Base-by-base conservation (phyloP, 2,329 filamentous ascomycete species). In the Chrysoporthe deuterocubensis region DNA sequence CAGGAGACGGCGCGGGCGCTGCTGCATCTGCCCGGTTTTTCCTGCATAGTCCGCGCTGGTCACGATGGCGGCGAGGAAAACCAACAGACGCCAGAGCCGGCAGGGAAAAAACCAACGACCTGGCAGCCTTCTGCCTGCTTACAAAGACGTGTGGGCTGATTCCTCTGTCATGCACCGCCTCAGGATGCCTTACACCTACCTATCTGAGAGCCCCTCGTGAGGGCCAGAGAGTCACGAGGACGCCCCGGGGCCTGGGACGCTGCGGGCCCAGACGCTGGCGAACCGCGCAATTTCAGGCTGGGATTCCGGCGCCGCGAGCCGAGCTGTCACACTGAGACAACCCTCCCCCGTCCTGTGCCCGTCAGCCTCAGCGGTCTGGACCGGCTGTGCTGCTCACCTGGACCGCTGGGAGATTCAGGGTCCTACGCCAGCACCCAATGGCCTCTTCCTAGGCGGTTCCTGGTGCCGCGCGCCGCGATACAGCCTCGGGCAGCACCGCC, bases 381-480 rank as follows among this genome's bases (percentile, higher is more conserved):
- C 44, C 63, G 40, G 48, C 65, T 66, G 48, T 62, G 44, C 62
- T 68, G 67, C 50, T 68, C 67, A 66, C 63, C 62, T 66, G 63
- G 48, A 59, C 66, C n/a, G n/a, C 43, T 58, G 54, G 40, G 26
- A 44, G 62, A 52, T 43, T 43, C 58, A 68, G 63, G 63, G 67
- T 66, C 58, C 63, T 60, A 46, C 34, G 18, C 54, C 26, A 66
- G 48, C 57, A 56, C 46, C 64, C 60, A 42, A 54, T 21, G 26
- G 26, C 50, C 26, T 50, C 16, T 26, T 26, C 16, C 48, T 4
- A 7, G 21, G 6, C 8, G 16, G 6, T 11, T 14, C 32, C 16
- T 21, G 26, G 26, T 52, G 9, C 8, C 26, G 50, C 26, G 50
- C 14, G 6, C 14, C 50, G 26, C 26, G 32, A 7, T 7, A 54